These are phyloP conservation scores for Perkinsus chesapeaki DNA, from an alignment of 169 alveolate species.

Conservation along the genomic window DNA sequence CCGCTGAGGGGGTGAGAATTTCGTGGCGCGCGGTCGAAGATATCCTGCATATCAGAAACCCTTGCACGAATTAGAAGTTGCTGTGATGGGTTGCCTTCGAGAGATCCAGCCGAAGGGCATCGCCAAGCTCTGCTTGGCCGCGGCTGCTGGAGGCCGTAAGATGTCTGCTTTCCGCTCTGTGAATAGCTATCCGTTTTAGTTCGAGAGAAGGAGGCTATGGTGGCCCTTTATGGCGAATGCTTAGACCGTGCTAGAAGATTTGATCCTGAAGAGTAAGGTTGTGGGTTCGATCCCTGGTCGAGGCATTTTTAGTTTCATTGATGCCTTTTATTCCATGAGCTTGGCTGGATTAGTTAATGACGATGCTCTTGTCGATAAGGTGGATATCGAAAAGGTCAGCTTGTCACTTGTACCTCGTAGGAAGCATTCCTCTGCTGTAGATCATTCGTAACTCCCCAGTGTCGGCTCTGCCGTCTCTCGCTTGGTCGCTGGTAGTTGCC, in stretches of 20 bases:
- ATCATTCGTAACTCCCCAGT: background rate
- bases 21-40: too few relatives aligned
- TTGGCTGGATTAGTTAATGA: background rate
- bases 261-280: background rate
- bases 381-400: background rate
- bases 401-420: background rate
- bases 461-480: background rate
- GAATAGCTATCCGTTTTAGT: background rate
- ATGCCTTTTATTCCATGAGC: background rate
- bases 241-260: background rate
- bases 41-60: background rate
- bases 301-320: background rate
- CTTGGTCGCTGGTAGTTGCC: background rate
- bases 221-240: background rate
- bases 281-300: background rate
- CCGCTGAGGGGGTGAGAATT: background rate
- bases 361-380: background rate
- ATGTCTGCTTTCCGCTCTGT: background rate
- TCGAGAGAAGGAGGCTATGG: background rate
- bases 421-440: background rate
- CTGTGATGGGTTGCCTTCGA: background rate
- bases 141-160: background rate
- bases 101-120: background rate
- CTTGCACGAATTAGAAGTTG: background rate
- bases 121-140: background rate